Evolutionary conservation across 345 rosid genomes (phyloP), one percentile per base, ranked within the genome.

Genomic region (Eucalyptus marginata): DNA sequence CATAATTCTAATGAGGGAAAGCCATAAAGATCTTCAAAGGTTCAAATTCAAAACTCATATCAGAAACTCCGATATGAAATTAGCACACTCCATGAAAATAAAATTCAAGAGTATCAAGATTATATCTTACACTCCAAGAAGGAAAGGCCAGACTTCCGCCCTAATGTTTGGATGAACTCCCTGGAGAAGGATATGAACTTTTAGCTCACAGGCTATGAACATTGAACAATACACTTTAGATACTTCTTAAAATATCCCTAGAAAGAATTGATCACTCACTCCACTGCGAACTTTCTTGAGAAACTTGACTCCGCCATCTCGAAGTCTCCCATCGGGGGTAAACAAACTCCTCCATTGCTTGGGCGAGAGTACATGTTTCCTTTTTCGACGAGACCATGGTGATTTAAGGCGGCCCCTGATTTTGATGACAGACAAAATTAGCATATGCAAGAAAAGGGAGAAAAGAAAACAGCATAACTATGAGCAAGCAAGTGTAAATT

Each of bases 121-220:
- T 86, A 52, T 83, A 83, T 90, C 99, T 96, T 94, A 98, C 99
- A 98, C 99, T 90, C 99, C 99, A 86, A 98, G 99, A 86, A 98
- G 99, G 90, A 95, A 97, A 2, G 99, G 99, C 99, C 99, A 98
- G 71, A 98, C 99, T 90, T 97, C 98, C 1, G 96, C 89, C 76
- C 99, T 94, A 89, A 98, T 95, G 93, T 93, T 94, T 54, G 98
- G 99, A 95, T 98, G 95, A 89, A 98, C 93, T 46, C 99, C 99
- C 99, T 98, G 51, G 90, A 95, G n/a, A 31, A 86, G 31, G 87
- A 79, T 40, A 76, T 76, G 29, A 76, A 76, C 84, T 76, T 76
- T 76, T 76, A 89, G 44, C 58, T 59, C 83, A 47, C 43, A n/a
- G 17, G 29, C 79, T 43, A 33, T 47, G 13, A 29, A 22, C 36